These are phyloP conservation scores for Pinus tabuliformis DNA, from an alignment of 75 land plant genomes.

Conservation along the genomic window DNA sequence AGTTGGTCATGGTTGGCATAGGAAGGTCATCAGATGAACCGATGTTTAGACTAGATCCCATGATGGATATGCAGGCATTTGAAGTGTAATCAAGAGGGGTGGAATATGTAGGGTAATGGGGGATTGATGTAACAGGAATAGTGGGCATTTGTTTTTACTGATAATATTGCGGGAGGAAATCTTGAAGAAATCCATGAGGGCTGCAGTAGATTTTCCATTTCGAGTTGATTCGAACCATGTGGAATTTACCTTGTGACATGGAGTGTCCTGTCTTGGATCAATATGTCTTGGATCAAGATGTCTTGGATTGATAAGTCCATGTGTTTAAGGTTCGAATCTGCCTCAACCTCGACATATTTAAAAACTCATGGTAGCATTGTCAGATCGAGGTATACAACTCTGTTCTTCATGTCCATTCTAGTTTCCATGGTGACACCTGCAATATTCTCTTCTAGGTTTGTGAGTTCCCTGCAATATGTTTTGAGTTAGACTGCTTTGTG, in stretches of 20 bases:
- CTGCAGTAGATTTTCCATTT: background rate
- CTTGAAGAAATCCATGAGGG: no score
- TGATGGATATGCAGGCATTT: conserved; percentile 1
- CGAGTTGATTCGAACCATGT: background rate
- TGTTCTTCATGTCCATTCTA: background rate
- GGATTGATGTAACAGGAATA: background rate
- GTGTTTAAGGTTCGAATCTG: background rate
- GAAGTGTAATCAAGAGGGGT: background rate
- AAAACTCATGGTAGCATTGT: background rate
- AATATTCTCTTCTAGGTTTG: background rate
- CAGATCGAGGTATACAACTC: background rate
- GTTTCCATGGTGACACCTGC: background rate
- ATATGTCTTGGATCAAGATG: no score
- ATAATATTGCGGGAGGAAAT: background rate
- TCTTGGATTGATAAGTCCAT: background rate
- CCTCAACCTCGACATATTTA: no score
- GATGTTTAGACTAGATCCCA: background rate
- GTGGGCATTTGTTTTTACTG: background rate
- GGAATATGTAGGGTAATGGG: background rate
- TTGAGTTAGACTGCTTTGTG: background rate
- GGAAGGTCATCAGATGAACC: background rate
- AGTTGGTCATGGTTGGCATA: no score
- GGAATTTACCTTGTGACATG: background rate
- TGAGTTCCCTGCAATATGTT: background rate
- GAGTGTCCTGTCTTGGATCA: background rate